Base-by-base conservation (phyloP, 257 asterid species). In the Solanum dulcamara region DNA sequence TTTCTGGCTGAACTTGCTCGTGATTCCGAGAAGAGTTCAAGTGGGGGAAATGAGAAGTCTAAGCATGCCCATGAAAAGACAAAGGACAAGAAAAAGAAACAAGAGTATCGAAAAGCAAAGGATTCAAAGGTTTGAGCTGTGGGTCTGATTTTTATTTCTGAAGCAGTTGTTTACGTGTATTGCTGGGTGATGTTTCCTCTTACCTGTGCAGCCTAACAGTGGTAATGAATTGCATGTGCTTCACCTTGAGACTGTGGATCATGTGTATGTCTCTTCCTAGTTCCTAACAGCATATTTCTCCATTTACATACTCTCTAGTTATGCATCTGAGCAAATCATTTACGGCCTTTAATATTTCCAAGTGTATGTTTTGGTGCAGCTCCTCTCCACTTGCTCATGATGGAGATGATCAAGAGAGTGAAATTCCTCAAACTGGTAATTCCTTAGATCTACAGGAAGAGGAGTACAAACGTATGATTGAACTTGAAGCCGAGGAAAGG, bases 401-500 rank as follows among this genome's bases (percentile, higher is more conserved):
- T 46, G 93, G 88, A 81, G 97, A 93, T 75, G 90, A 66, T 89
- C 87, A 83, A 59, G 90, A 81, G 59, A 80, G 86, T 15, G 95
- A 88, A 86, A 86, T 85, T 67, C 88, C 87, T 50, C 85, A 83
- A 85, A 89, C 89, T 91, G 90, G 87, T 83, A 96, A 91, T 81
- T 88, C 90, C 84, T 85, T 90, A 64, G 90, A 80, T 74, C 88
- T 89, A 59, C 91, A 89, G 86, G 94, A 92, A 86, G 97, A 92
- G 87, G 99, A 95, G 87, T 87, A 89, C 88, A 92, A 89, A 81
- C 97, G 88, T 55, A 90, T 84, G 90, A 91, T 93, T 88, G 98
- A 95, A 87, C 97, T 95, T 87, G 99, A 95, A 91, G 98, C 97
- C 4, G 98, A 97, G 89, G 99, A 95, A 89, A 95, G 97, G 89